Evolutionary conservation across 371 early-diverging fungal genomes (phyloP), one percentile per base, ranked within the genome.

Genomic region (Umbelopsis sp.): DNA sequence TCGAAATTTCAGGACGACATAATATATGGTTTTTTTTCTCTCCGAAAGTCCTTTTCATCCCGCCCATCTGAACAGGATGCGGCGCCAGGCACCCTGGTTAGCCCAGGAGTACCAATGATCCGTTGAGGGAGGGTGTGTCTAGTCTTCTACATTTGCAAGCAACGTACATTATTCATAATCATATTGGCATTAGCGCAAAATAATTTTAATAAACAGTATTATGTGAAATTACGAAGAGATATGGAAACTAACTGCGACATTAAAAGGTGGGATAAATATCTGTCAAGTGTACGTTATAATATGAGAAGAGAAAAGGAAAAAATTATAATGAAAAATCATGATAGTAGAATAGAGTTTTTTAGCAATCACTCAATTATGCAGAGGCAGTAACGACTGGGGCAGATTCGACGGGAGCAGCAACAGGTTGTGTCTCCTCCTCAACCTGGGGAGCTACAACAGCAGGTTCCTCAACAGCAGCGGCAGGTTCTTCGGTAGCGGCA

Each of bases 401-500:
- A 35, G 57, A 35, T 35, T 57, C 57, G 3, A 57, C 57, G n/a
- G 57, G 57, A 35, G 57, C 57, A 35, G 57, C 37, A 57, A 29
- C 57, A 57, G 57, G 37, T 48, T 48, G 48, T 16, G 57, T 35
- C 37, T 57, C 57, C 32, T 57, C 57, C 35, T 57, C 57, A 57
- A 35, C 35, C 18, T 29, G 37, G 35, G 57, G 57, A 57, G 57
- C 35, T 35, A 6, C 57, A 57, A 25, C 53, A 53, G 57, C 37
- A 35, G 67, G 65, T 24, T 68, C 66, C 65, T 63, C 72, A 63
- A 41, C 12, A 41, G 41, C 41, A 41, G 41, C 41, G 41, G 41
- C 37, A 38, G 63, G 57, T 46, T 69, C 69, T 32, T 69, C 69
- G 11, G 37, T 20, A 38, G 63, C 64, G 37, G 65, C 53, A 38